Evolutionary conservation across 129 eudicot species (phyloP).

Genomic region (Artemisia argyi): DNA sequence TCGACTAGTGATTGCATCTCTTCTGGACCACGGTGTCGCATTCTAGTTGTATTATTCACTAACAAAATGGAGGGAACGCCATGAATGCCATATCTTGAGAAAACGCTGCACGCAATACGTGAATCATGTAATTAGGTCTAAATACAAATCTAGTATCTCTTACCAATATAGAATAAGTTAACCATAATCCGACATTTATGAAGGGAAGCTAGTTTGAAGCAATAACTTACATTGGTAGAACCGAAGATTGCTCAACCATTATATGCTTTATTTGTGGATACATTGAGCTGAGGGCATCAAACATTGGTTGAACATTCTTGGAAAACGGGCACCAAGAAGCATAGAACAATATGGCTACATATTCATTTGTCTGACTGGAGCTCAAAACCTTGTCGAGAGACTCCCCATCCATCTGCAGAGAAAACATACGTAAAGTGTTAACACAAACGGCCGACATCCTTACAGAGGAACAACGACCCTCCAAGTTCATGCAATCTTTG

Average conservation of each 20-base stretch:
- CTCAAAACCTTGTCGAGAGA: constrained; percentile 53
- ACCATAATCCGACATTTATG: not conserved
- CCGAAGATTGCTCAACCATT: constrained; percentile 62
- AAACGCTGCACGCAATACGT: constrained; percentile 45
- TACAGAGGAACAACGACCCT: too few relatives aligned
- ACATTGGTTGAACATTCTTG: constrained; percentile 33
- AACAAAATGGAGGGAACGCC: constrained; percentile 68
- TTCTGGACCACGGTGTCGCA: constrained; percentile 56
- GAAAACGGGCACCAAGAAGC: constrained; percentile 90
- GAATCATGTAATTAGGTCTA: constrained; percentile 3
- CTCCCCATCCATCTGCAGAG: constrained; percentile 56
- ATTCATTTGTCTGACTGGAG: constrained; percentile 35
- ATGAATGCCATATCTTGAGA: constrained; percentile 80
- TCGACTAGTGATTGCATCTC: constrained; percentile 51
- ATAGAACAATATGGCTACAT: constrained; percentile 61
- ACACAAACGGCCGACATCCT: not conserved
- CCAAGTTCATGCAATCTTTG: too few relatives aligned
- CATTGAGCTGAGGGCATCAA: constrained; percentile 64
- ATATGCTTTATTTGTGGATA: constrained; percentile 71
- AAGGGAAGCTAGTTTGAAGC: not conserved
- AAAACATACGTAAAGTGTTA: not conserved
- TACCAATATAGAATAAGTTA: not conserved
- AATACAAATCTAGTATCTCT: not conserved
- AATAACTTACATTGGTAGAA: constrained; percentile 66
- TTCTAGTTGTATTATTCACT: constrained; percentile 45